Base-by-base conservation (phyloP, 805 yeast species). In the Starmera caribaea region DNA sequence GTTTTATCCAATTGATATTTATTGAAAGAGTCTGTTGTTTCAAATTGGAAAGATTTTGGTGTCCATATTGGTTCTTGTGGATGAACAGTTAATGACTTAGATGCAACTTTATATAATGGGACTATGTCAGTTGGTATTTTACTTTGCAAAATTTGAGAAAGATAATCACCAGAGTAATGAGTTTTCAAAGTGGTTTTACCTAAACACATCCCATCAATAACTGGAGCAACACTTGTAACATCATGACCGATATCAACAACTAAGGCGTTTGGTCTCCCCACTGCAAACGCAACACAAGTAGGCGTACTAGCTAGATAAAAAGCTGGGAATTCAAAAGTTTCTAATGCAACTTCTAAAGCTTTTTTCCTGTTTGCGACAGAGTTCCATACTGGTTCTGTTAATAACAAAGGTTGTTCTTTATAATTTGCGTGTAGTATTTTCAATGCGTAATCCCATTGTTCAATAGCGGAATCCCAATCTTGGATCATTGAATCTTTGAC, bases 341-440 rank as follows among this genome's bases (percentile, higher is more conserved):
- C 96, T 43, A 83, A 69, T 33, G 82, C 69, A 1, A 75, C 66
- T 58, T 88, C 94, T 53, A 89, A 66, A 8, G 88, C 72, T 49
- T 75, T 78, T 41, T 67, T 69, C 48, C 90, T 77, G 57, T 84
- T 81, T 34, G 63, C 71, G 16, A 68, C 72, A 4, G 81, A 66
- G 43, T 85, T 80, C 95, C 95, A 84, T 11, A 85, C 79, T 2
- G 95, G 89, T 63, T 89, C 96, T 1, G 96, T 88, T 34, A 87
- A 58, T 40, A 89, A 61, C 27, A 86, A 66, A 8, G 97, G 96
- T 55, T 79, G 84, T 43, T 81, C 86, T 15, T 57, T 55, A 39
- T 75, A 70, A 39, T 76, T 72, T 10, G 81, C 66, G 33, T 66
- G 63, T 45, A 84, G 54, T 26, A 63, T 61, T 16, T 73, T 61